Base-by-base conservation (phyloP, 805 yeast species). In the Metschnikowia baotianmanensis region DNA sequence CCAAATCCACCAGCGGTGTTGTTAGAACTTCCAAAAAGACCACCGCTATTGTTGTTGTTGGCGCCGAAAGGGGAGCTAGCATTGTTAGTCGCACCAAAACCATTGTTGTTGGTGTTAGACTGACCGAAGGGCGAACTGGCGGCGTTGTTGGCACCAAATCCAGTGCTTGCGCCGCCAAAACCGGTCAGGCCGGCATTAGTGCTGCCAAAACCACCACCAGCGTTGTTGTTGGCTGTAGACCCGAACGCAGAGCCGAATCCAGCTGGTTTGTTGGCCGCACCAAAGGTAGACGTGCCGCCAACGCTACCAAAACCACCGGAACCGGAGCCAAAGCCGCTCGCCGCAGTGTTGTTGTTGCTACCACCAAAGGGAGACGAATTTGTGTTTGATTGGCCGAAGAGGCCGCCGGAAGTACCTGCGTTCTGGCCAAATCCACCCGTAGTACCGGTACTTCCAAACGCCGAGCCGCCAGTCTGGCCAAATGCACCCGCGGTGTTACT, bases 221-320 rank as follows among this genome's bases (percentile, higher is more conserved):
- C 34, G 34, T 43, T 51, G 29, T 46, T 55, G 42, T 53, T 57
- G n/a, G 40, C 27, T 10, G 40, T 53, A 34, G 64, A 54, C 11
- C 77, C 81, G 58, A 75, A 75, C 3, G 51, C 53, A 34, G 59
- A 51, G 15, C 60, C 56, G 41, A 57, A 57, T 2, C 42, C 51
- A 17, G 51, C 35, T 2, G 47, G 42, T 48, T 56, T 12, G 62
- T 64, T 45, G 38, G 39, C 48, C 31, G 56, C 58, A 16, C 59
- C 61, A 42, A 60, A 52, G 7, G 63, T 65, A 40, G 45, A 47
- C n/a, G n/a, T n/a, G n/a, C 40, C 38, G n/a, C 32, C 34, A n/a
- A 25, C 34, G 26, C 31, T 32, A 1, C 52, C 52, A 31, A 48
- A 48, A 3, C 44, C 36, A 21, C 41, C 35, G 10, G 45, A 31